phyloP scores from a whole-genome alignment of 2,329 filamentous ascomycete genomes.

The Fusarium circinatum region DNA sequence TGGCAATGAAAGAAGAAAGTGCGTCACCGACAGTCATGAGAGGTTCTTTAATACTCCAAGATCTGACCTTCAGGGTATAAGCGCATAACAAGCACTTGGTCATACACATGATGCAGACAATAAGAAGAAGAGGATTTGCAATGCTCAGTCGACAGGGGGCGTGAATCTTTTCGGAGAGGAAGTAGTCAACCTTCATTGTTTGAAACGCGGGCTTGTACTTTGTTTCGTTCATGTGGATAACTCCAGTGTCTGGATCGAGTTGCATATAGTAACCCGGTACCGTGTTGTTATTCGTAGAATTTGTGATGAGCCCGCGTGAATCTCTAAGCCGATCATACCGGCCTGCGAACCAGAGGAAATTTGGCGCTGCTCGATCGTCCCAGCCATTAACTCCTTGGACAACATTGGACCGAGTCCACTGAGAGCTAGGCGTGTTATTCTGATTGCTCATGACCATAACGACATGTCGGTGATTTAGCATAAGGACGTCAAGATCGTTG shows the following conservation, averaged over 20 bases:
- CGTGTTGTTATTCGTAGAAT: neutral
- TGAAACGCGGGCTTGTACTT: neutral
- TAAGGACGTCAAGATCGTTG: neutral
- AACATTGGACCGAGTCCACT: neutral
- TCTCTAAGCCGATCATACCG: accelerated
- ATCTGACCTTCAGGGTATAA: neutral
- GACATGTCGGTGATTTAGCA: neutral
- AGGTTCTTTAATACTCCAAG: neutral
- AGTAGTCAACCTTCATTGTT: neutral
- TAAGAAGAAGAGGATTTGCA: neutral
- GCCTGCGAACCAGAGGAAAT: neutral
- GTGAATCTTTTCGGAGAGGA: accelerated
- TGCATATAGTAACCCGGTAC: neutral
- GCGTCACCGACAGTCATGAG: neutral
- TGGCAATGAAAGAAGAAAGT: neutral
- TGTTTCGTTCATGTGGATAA: neutral
- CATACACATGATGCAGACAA: neutral
- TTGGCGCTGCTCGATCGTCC: neutral
- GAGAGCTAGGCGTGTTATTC: neutral
- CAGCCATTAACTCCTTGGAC: neutral
- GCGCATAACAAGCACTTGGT: neutral
- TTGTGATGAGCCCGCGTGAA: neutral
- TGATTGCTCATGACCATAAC: neutral
- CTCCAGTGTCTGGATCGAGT: neutral
- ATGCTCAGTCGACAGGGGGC: neutral